These are phyloP conservation scores for Pulveroboletus frians DNA, from an alignment of 768 basidiomycete species.

Conservation along the genomic window DNA sequence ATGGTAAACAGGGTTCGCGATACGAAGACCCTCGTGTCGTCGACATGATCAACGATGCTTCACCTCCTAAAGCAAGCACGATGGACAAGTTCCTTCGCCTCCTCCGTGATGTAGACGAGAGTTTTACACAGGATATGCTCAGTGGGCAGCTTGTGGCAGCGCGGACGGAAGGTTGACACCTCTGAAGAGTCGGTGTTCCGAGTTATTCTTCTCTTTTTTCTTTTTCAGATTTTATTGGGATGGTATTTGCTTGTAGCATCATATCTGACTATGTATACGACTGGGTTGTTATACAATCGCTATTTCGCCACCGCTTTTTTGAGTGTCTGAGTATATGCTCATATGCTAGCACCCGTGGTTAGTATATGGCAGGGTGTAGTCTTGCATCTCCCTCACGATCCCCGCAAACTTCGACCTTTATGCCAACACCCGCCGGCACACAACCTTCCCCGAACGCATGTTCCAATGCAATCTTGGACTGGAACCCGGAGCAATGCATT, in stretches of 20 bases:
- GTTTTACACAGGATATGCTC: slow-evolving; percentile 29
- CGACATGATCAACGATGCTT: slow-evolving; percentile 46
- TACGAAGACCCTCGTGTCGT: slow-evolving; percentile 46
- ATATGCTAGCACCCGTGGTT: not conserved
- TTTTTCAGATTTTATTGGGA: slow-evolving; percentile 1
- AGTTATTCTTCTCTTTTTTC: not conserved
- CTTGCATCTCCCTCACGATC: slow-evolving; percentile 39
- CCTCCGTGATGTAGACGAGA: slow-evolving; percentile 45
- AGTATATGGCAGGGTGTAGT: slow-evolving; percentile 20
- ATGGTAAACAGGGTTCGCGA: slow-evolving; percentile 51
- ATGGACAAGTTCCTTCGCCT: slow-evolving; percentile 44
- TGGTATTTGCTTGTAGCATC: not conserved
- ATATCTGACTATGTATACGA: slow-evolving; percentile 1
- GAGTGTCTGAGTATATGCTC: not conserved
- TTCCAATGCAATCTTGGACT: slow-evolving; percentile 67
- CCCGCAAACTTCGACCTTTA: slow-evolving; percentile 54
- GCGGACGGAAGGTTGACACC: not conserved
- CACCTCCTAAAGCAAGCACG: slow-evolving; percentile 40
- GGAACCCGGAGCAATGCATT: slow-evolving; percentile 83
- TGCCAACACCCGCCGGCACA: slow-evolving; percentile 74
- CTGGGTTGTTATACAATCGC: not conserved
- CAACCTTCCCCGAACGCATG: slow-evolving; percentile 66
- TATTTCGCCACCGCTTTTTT: not conserved
- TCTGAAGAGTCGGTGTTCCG: not conserved
- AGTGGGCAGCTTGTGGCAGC: not conserved